Evolutionary conservation across 108 stramenopile genomes (phyloP).

Genomic region (Nitzschia palea): DNA sequence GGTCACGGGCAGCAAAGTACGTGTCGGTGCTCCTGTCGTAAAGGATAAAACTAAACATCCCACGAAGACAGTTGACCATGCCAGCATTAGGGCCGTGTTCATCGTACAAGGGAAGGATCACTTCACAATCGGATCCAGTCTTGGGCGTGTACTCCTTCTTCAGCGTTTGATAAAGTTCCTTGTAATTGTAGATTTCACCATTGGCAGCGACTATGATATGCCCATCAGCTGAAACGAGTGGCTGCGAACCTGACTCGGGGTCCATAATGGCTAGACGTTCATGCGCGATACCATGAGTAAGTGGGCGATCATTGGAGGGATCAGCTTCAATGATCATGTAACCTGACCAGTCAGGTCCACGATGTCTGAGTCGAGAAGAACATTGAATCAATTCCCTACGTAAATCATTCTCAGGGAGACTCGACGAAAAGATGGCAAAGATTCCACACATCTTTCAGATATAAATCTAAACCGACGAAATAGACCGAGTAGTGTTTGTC

Average conservation of each 20-base stretch:
- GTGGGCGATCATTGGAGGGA: conserved; percentile 33
- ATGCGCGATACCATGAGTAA: conserved; percentile 92
- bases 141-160: conserved; percentile 71
- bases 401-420: conserved; percentile 79
- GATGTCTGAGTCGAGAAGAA: conserved; percentile 89
- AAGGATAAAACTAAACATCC: conserved; percentile 97
- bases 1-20: conserved; percentile 92
- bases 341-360: conserved; percentile 98
- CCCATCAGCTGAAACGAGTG: conserved; percentile 80
- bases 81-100: conserved; percentile 76
- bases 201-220: conserved; percentile 93
- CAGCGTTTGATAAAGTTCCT: conserved; percentile 83
- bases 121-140: conserved; percentile 97
- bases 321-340: conserved; percentile 78
- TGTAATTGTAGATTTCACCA: conserved; percentile 99
- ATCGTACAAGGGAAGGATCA: conserved; percentile 91
- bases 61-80: conserved; percentile 74
- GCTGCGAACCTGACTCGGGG: conserved; percentile 95
- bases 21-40: conserved; percentile 86
- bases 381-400: conserved; percentile 89
- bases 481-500: no score
- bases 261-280: conserved; percentile 98
- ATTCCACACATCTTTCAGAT: conserved; percentile 89
- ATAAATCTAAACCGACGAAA: background rate
- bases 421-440: conserved; percentile 94